Evolutionary conservation across 1,284 basidiomycete genomes (phyloP).

Genomic region (Inonotus hispidus): DNA sequence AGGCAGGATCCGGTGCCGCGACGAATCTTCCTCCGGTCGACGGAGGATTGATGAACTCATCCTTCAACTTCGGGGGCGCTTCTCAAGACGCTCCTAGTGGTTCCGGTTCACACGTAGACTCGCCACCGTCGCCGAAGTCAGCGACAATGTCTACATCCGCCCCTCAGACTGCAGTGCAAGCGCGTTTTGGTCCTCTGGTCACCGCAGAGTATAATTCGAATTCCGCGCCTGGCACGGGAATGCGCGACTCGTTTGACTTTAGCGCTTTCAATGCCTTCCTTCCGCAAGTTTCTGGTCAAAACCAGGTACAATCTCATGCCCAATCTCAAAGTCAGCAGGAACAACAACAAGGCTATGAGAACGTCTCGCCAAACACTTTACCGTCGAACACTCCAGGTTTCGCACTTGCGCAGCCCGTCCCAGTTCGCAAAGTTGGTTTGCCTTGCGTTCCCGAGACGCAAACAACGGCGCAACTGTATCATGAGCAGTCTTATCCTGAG

Average conservation of each 20-base stretch:
- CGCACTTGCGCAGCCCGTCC: constrained; percentile 10
- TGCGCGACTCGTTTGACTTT: constrained; percentile 17
- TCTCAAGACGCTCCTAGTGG: constrained; percentile 5
- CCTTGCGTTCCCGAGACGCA: constrained; percentile 4
- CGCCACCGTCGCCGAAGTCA: neutral
- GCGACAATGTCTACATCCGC: neutral
- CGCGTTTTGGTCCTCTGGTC: neutral
- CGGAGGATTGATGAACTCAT: constrained; percentile 43
- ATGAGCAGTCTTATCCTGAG: neutral
- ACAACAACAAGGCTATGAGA: neutral
- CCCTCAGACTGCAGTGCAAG: neutral
- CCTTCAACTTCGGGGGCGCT: constrained; percentile 33
- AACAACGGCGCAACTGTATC: neutral
- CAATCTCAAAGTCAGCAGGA: neutral
- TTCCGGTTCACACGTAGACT: neutral
- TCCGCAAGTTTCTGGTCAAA: neutral
- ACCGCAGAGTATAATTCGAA: neutral
- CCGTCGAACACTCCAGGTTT: neutral
- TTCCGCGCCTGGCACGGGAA: constrained; percentile 5
- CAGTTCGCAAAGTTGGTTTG: constrained; percentile 11
- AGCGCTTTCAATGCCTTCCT: constrained; percentile 10
- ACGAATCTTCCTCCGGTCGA: constrained; percentile 49
- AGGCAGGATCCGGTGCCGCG: constrained; percentile 12
- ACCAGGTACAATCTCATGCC: neutral
- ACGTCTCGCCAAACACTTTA: neutral